Evolutionary conservation across 225 moss, liverwort and hornwort species (phyloP).

Genomic region (Ulota crispa): DNA sequence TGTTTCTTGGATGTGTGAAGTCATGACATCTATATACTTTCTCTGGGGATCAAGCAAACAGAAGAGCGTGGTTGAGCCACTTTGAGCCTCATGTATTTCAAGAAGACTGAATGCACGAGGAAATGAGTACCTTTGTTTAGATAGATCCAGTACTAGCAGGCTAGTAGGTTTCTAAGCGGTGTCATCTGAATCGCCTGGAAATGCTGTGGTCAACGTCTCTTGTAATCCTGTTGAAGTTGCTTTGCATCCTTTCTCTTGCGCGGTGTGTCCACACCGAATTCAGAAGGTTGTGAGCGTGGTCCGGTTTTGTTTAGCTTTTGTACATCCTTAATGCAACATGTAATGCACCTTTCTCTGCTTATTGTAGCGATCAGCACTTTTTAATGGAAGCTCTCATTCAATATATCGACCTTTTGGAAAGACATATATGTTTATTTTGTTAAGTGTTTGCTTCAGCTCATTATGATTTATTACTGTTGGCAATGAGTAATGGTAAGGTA

Average conservation of each 20-base stretch:
- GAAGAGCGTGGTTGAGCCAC: constrained; percentile 14
- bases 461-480: no score
- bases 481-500: no score
- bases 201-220: background rate
- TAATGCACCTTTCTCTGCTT: background rate
- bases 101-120: background rate
- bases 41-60: constrained; percentile 8
- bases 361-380: background rate
- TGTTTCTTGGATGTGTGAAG: background rate
- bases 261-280: constrained; percentile 2
- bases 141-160: constrained; percentile 2
- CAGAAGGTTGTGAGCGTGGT: background rate
- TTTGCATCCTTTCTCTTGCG: constrained; percentile 9
- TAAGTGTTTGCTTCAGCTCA: no score
- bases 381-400: background rate
- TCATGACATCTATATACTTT: background rate
- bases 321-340: background rate
- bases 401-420: background rate
- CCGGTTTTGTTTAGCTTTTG: background rate
- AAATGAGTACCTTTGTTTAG: constrained; percentile 1
- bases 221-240: constrained; percentile 19
- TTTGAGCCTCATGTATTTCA: constrained; percentile 13
- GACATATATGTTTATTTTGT: background rate
- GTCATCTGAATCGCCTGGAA: constrained; percentile 13
- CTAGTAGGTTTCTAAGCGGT: constrained; percentile 5